Conservation (phyloP, 441 rosid genomes). For the Pelargonium australe region DNA sequence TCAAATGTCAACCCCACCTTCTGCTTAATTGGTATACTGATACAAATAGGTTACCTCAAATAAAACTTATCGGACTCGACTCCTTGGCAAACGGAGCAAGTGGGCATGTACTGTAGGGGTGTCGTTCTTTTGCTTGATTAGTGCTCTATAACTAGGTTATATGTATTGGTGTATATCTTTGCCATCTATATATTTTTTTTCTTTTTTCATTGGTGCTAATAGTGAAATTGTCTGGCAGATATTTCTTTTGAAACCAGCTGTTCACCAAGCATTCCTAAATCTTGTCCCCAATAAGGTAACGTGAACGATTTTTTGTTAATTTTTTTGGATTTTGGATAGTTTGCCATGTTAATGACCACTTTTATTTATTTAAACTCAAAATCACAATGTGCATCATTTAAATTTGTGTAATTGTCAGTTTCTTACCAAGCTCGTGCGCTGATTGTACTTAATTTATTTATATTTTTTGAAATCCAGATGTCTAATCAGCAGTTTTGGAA, state of each 20-base stretch:
- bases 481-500: constrained; percentile 82
- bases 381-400: constrained; percentile 6
- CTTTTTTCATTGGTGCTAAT: constrained; percentile 15
- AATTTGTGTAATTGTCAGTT: constrained; percentile 5
- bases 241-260: constrained; percentile 96
- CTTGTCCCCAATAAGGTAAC: constrained; percentile 80
- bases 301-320: constrained; percentile 6
- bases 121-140: neutral
- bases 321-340: constrained; percentile 5
- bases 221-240: constrained; percentile 43
- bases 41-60: neutral
- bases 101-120: neutral
- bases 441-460: neutral
- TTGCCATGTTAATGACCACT: constrained; percentile 6
- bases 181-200: neutral
- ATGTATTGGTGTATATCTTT: neutral
- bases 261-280: constrained; percentile 68
- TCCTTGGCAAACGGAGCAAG: neutral
- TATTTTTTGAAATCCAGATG: constrained; percentile 44
- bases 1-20: neutral
- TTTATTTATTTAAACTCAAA: neutral
- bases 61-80: neutral
- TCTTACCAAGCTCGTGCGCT: neutral
- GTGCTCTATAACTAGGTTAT: neutral
- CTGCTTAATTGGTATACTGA: neutral